Base-by-base conservation (phyloP, 345 rosid genomes). In the Populus pruinosa region DNA sequence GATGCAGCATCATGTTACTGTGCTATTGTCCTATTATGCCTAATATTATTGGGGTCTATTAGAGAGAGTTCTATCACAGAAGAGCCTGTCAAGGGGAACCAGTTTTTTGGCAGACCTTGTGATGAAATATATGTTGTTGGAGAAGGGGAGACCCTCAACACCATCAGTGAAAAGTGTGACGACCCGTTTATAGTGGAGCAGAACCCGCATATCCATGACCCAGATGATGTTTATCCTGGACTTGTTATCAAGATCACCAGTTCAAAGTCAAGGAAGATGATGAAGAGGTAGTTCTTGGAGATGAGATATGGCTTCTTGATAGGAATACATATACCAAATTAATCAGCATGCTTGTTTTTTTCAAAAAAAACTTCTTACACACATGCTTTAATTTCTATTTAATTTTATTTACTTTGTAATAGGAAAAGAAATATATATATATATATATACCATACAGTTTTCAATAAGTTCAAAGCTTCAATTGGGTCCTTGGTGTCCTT, bases 151-250 rank as follows among this genome's bases (percentile, higher is more conserved):
- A 92, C 91, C 11, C 90, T 92, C 29, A 86, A 92, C 78, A 89
- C 91, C 36, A 92, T 90, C 85, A 87, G 94, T 67, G 91, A 90
- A 77, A 92, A 90, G 90, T 92, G 97, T 72, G 85, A 83, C 50
- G 97, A 92, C 84, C 94, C 94, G 23, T 92, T 77, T 79, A 92
- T 92, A 77, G 88, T 92, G 14, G 97, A 90, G 87, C 86, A 85
- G 35, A 92, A 92, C 88, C 94, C 97, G 14, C 97, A 92, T 80
- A 89, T 92, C 78, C 91, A 90, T 43, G 97, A 92, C 78, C 92
- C 96, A 21, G 96, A 91, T 69, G 97, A 92, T 76, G 94, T 92
- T 53, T 92, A 84, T 67, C 97, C 97, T 1, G 97, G 97, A 29
- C 92, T 87, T 64, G 92, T 95, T 82, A 91, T 95, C 88, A 89